phyloP scores from a whole-genome alignment of 208 protist species.

The Leishmania aethiopica region DNA sequence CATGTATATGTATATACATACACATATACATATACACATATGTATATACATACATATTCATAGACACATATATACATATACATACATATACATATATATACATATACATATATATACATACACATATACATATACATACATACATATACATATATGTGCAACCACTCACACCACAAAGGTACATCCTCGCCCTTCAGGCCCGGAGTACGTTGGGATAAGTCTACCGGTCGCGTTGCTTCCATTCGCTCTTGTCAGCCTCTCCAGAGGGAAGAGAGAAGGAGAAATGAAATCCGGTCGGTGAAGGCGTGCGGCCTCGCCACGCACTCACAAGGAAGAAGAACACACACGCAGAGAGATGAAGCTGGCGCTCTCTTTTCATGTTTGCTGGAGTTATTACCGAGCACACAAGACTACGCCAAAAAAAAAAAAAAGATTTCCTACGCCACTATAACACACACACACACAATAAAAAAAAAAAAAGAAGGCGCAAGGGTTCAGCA shows the following conservation, averaged over 20 bases:
- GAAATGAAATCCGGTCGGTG: not conserved
- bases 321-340: not conserved
- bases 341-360: not conserved
- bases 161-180: not conserved
- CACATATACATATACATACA: too few relatives aligned
- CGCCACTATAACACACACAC: not conserved
- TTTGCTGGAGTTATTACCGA: not conserved
- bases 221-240: not conserved
- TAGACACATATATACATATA: not conserved
- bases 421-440: not conserved
- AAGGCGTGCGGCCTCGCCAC: not conserved
- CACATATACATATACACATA: too few relatives aligned
- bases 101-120: not conserved
- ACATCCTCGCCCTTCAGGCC: not conserved
- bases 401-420: not conserved
- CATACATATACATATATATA: too few relatives aligned
- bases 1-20: not conserved
- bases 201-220: not conserved
- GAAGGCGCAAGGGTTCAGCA: not conserved
- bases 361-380: not conserved
- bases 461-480: not conserved
- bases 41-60: too few relatives aligned
- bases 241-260: not conserved
- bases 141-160: not conserved
- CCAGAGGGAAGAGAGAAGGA: not conserved